Conservation (phyloP, 768 basidiomycete species). For the Leucosporidium creatinivorum region DNA sequence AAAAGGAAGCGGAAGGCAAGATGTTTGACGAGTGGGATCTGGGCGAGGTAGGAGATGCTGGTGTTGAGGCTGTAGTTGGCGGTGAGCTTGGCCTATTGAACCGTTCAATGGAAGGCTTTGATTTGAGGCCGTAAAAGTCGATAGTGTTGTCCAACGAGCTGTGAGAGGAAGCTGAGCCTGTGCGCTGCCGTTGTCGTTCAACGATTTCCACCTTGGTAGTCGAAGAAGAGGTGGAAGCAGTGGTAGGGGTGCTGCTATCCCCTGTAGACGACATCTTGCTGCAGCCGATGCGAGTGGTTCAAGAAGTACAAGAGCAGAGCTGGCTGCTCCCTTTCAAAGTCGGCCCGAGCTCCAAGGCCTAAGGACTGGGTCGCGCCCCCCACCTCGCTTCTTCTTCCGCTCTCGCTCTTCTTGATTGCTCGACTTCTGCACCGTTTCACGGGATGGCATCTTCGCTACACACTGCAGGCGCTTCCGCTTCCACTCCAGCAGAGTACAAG, state of each 20-base stretch:
- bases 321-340: no score
- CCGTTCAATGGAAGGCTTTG: neutral
- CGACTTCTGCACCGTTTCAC: no score
- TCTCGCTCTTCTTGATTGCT: no score
- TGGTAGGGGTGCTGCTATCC: no score
- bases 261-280: no score
- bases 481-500: neutral
- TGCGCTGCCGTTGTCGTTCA: neutral
- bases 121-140: neutral
- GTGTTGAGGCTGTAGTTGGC: neutral
- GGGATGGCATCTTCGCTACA: no score
- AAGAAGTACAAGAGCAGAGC: no score
- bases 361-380: no score
- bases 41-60: neutral
- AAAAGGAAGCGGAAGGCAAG: neutral
- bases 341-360: no score
- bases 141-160: neutral
- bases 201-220: neutral
- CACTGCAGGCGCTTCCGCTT: no score
- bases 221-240: neutral
- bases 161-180: neutral
- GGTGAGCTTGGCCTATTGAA: neutral
- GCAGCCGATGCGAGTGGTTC: no score
- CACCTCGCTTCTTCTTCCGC: no score
- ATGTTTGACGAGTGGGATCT: neutral